These are phyloP conservation scores for Sistotremastrum suecicum DNA, from an alignment of 768 basidiomycete genomes.

Conservation along the genomic window DNA sequence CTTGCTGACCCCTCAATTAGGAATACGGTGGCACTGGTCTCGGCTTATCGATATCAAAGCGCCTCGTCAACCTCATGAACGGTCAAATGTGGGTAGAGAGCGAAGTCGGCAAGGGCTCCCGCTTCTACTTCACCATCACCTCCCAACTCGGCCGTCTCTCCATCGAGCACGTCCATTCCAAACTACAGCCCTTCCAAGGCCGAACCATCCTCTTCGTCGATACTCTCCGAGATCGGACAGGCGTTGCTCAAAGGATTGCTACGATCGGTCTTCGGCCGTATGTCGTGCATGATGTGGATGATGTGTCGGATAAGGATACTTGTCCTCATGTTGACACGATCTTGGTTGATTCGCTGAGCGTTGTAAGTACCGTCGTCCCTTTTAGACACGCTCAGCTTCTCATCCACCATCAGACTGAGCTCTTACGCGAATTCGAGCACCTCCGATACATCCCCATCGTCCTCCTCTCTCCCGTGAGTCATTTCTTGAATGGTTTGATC, in stretches of 20 bases:
- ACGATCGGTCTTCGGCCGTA: constrained; percentile 71
- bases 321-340: constrained; percentile 90
- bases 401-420: constrained; percentile 51
- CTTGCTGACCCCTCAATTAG: constrained; percentile 21
- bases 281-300: constrained; percentile 63
- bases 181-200: constrained; percentile 79
- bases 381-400: not conserved
- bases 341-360: constrained; percentile 76
- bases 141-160: constrained; percentile 68
- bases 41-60: constrained; percentile 93
- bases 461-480: constrained; percentile 55
- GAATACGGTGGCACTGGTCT: constrained; percentile 97
- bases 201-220: constrained; percentile 89
- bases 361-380: constrained; percentile 38
- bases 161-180: constrained; percentile 55
- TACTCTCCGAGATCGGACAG: constrained; percentile 60
- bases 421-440: constrained; percentile 83
- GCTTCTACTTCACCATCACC: constrained; percentile 94
- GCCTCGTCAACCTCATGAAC: constrained; percentile 92
- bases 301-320: constrained; percentile 67
- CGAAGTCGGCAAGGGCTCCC: constrained; percentile 82
- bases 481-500: not conserved
- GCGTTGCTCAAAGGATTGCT: constrained; percentile 61
- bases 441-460: constrained; percentile 95
- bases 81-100: constrained; percentile 99